A percentile compares a stretch with the other conserved stretches of the same genome.
Evolutionary conservation across 2,329 filamentous ascomycete species (phyloP).

Genomic region (Ampelomyces quisqualis): DNA sequence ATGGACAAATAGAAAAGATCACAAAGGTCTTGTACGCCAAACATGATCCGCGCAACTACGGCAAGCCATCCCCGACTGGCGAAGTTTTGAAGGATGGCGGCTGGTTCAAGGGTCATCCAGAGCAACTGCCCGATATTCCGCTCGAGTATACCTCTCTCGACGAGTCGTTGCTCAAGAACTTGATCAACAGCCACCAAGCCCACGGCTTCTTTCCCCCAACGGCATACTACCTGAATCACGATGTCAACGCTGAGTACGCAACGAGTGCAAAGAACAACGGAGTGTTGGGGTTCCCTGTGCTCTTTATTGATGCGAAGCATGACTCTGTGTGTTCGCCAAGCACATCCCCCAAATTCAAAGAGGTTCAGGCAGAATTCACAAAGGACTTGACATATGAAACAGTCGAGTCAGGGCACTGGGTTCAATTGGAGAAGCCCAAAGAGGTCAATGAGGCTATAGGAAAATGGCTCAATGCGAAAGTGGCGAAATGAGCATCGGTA

Average conservation of each 20-base stretch:
- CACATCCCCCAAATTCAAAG: slow-evolving; percentile 35
- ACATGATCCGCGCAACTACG: slow-evolving; percentile 22
- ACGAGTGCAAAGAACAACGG: slow-evolving; percentile 42
- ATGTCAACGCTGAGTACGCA: slow-evolving; percentile 46
- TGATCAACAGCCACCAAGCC: slow-evolving; percentile 42
- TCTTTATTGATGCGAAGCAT: slow-evolving; percentile 45
- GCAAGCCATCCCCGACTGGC: slow-evolving; percentile 27
- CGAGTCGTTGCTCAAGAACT: slow-evolving; percentile 27
- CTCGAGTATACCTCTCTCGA: slow-evolving; percentile 31
- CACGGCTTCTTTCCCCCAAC: slow-evolving; percentile 45
- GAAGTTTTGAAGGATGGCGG: slow-evolving; percentile 27
- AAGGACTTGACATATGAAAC: slow-evolving; percentile 48
- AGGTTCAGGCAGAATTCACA: slow-evolving; percentile 39
- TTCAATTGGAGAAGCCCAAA: slow-evolving; percentile 29
- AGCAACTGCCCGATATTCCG: slow-evolving; percentile 35
- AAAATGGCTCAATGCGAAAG: slow-evolving; percentile 23
- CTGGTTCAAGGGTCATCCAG: slow-evolving; percentile 34
- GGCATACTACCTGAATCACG: slow-evolving; percentile 50
- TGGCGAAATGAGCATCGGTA: no score
- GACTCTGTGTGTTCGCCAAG: slow-evolving; percentile 41
- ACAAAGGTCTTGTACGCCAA: slow-evolving; percentile 27
- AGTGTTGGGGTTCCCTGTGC: slow-evolving; percentile 36
- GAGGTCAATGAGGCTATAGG: slow-evolving; percentile 26
- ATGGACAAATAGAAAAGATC: slow-evolving; percentile 23
- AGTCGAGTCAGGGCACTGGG: slow-evolving; percentile 43